Evolutionary conservation across 2,329 filamentous ascomycete genomes (phyloP).

Genomic region (Alternaria gansuensis): DNA sequence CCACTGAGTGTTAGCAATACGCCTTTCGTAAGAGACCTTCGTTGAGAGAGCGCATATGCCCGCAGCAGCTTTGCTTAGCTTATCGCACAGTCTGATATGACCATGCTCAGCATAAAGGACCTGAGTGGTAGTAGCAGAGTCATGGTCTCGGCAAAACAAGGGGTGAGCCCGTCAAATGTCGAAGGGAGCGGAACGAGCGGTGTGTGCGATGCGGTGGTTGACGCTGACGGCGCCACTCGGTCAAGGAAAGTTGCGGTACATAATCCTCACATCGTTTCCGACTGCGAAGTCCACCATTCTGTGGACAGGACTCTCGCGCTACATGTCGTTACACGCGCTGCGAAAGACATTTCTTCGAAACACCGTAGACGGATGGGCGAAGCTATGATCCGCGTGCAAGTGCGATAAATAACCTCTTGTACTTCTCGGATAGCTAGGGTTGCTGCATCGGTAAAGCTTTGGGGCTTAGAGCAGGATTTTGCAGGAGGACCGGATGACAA

Average conservation of each 20-base stretch:
- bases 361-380: background rate
- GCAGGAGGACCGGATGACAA: background rate
- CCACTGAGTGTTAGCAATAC: background rate
- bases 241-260: background rate
- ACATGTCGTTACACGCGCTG: background rate
- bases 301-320: background rate
- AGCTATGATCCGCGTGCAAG: background rate
- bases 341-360: background rate
- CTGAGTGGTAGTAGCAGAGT: background rate
- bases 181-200: background rate
- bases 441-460: background rate
- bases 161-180: background rate
- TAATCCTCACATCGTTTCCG: background rate
- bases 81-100: background rate
- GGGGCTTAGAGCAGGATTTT: background rate
- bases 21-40: background rate
- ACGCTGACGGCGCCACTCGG: background rate
- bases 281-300: background rate
- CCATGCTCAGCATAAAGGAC: background rate
- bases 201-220: background rate
- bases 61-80: background rate
- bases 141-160: background rate
- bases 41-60: rapidly evolving
- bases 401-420: background rate
- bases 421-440: too few relatives aligned